Evolutionary conservation across 2,329 filamentous ascomycete species (phyloP).

Genomic region (Celoporthe dispersa): DNA sequence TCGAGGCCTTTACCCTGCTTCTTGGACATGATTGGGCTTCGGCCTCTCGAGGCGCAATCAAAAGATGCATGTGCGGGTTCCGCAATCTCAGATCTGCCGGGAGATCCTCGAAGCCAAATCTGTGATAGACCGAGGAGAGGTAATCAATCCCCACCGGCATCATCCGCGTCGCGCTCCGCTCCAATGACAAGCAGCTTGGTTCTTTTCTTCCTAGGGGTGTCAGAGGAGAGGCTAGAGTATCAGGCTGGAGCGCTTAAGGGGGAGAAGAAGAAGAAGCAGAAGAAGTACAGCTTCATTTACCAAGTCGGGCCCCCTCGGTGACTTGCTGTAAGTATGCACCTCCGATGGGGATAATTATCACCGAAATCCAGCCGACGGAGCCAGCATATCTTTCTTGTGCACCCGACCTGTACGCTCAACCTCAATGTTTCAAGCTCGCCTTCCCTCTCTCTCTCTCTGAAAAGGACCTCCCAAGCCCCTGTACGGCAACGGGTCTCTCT

Average conservation of each 20-base stretch:
- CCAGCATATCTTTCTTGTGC: neutral
- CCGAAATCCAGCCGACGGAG: no score
- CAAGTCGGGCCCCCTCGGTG: no score
- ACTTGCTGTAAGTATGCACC: no score
- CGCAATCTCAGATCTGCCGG: constrained; percentile 16
- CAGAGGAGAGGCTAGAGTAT: neutral
- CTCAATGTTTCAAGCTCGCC: neutral
- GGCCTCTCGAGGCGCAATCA: neutral
- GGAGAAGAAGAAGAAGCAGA: neutral
- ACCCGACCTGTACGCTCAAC: neutral
- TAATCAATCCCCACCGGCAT: neutral
- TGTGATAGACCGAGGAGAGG: neutral
- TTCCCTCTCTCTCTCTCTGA: neutral
- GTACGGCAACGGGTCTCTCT: neutral
- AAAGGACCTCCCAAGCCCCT: neutral
- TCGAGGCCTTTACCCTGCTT: neutral
- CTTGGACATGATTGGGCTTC: constrained; percentile 1
- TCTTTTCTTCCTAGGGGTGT: neutral
- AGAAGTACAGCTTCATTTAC: neutral
- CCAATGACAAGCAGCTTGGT: neutral
- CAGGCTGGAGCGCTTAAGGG: neutral
- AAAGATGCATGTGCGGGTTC: constrained; percentile 14
- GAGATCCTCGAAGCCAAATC: constrained; percentile 6
- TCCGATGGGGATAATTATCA: no score
- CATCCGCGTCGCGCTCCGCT: neutral